phyloP scores from a whole-genome alignment of 305 asterid genomes.

The Fraxinus paxiana region DNA sequence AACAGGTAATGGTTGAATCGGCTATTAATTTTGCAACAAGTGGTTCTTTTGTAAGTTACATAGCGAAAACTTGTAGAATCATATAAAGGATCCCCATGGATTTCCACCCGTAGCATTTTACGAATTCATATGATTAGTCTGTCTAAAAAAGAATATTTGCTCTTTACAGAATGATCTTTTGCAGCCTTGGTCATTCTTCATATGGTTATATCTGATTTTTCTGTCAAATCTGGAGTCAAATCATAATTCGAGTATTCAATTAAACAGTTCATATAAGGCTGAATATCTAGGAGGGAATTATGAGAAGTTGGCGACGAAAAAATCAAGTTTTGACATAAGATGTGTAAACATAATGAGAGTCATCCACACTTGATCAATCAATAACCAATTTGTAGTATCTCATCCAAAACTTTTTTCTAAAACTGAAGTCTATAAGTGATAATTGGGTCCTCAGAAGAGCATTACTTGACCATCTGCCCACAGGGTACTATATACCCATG shows the following conservation, averaged over 20 bases:
- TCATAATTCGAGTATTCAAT: not conserved
- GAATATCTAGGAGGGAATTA: not conserved
- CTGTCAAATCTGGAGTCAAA: not conserved
- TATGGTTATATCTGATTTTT: not conserved
- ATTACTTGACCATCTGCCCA: not conserved
- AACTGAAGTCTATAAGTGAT: not conserved
- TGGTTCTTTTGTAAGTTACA: not conserved
- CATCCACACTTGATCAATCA: not conserved
- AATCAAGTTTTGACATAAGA: not conserved
- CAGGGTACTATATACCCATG: not conserved
- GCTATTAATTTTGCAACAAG: not conserved
- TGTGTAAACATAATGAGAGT: not conserved
- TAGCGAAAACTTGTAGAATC: not conserved
- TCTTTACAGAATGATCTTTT: not conserved
- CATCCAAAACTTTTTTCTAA: not conserved
- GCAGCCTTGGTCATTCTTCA: not conserved
- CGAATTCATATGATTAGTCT: not conserved
- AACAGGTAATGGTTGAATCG: conserved; percentile 51
- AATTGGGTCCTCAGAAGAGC: not conserved
- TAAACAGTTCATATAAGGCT: not conserved
- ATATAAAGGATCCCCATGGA: not conserved
- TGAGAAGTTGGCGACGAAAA: not conserved
- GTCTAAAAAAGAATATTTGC: not conserved
- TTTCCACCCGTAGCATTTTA: not conserved
- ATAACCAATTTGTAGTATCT: not conserved